Base-by-base conservation (phyloP, 805 yeast genomes). In the Ogataea parapolymorpha region DNA sequence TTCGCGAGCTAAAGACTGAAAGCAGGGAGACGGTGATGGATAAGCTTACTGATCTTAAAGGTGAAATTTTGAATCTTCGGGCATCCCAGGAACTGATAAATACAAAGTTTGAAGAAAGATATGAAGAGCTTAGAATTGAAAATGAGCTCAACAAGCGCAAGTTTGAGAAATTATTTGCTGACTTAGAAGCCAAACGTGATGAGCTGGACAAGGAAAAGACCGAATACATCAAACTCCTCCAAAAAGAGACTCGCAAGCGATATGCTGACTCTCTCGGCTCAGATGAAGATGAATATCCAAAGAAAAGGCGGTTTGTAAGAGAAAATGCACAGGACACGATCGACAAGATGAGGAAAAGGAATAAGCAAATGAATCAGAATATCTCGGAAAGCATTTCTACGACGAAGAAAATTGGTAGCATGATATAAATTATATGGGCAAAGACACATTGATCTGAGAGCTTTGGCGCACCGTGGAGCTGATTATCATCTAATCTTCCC, bases 81-180 rank as follows among this genome's bases (percentile, higher is more conserved):
- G 50, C 51, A 11, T 49, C 54, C 13, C 62, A 61, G 38, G 65
- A 61, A n/a, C 75, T 81, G 17, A 68, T 72, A 47, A 80, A 82
- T 17, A 83, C 85, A 57, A 67, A 74, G 38, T 79, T 82, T 59
- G 91, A 85, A 57, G 73, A 75, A 42, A 87, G 81, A 56, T 74
- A 82, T 61, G 76, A 78, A 49, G 79, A 78, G 58, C 66, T 82
- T 54, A 79, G 74, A 51, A 71, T 72, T 56, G 82, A 83, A 53
- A 47, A 51, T 16, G 61, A 60, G 33, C 38, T 53, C 14, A 53
- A 48, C 28, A 42, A 49, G 32, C 44, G 58, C 22, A 53, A 49
- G 14, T 57, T 59, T 32, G 59, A 56, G 31, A 47, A 47, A 18
- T 16, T 59, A 35, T 49, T 49, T 35, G 23, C 24, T 13, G 61